Evolutionary conservation across 257 asterid species (phyloP), one percentile per base, ranked within the genome.

Genomic region (Parsonsia alboflavescens): DNA sequence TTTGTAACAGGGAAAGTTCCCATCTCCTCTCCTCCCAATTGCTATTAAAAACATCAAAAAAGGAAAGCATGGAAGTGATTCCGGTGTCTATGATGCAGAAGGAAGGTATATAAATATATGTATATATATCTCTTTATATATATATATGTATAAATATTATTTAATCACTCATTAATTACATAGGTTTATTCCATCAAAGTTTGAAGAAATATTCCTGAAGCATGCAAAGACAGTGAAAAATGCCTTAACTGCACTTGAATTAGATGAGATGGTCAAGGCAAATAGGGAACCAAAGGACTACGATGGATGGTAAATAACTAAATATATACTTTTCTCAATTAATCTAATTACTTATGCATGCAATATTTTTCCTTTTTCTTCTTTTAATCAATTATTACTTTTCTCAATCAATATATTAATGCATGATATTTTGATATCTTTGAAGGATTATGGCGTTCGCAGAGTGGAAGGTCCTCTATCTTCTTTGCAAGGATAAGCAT

Each of bases 221-320:
- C 84, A 92, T 48, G 91, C 97, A 6, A 79, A 15, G 10, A 76
- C 87, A n/a, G 76, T 82, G 58, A 52, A 71, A 13, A 62, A 84
- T 9, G 85, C 92, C 80, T 77, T 94, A 79, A 89, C 99, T 57
- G 76, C 86, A 15, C 76, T 80, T 0, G 97, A 94, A 83, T 49
- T 94, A 73, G 79, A 83, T 8, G 79, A 46, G 41, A 71, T 92
- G 84, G 36, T 94, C 65, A 82, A 78, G 77, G 86, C 97, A 49
- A 88, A 92, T 63, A 77, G 92, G 75, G 88, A 85, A 73, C 90
- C 92, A 5, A 92, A 89, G 68, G 97, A 94, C 84, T 84, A 75
- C n/a, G 39, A 2, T 10, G 99, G 99, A 89, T 85, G 96, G 99
- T 94, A 85, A 36, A 59, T n/a, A n/a, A n/a, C n/a, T n/a, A n/a